Conservation (phyloP, 805 yeast genomes). For the Ogataea ramenticola region DNA sequence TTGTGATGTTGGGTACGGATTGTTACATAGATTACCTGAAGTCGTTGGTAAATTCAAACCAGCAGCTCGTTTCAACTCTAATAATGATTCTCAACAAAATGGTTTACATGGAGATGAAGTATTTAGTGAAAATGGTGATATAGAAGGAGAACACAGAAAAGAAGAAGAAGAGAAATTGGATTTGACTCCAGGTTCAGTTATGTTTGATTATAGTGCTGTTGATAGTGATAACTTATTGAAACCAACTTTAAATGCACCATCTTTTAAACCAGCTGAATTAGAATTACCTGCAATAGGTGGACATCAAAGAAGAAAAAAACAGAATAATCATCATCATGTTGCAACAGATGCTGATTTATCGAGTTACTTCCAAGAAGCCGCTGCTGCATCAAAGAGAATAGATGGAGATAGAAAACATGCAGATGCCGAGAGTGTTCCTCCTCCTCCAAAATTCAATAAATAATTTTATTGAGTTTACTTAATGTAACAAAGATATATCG, state of each 20-base stretch:
- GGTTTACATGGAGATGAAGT: conserved; percentile 9
- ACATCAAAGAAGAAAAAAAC: conserved; percentile 1
- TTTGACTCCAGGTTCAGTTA: conserved; percentile 11
- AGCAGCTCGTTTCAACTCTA: background rate
- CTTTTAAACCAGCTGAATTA: conserved; percentile 13
- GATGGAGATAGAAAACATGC: conserved; percentile 25
- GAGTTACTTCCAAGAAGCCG: conserved; percentile 34
- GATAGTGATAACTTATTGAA: background rate
- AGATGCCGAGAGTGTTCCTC: background rate
- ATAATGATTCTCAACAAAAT: conserved; percentile 7
- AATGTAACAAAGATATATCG: too few relatives aligned
- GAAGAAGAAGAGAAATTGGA: conserved; percentile 8
- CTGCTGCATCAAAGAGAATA: conserved; percentile 30
- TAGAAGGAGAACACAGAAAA: background rate
- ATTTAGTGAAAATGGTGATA: conserved; percentile 3
- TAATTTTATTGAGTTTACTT: background rate
- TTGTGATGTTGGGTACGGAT: conserved; percentile 92
- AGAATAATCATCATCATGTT: background rate
- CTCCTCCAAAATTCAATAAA: background rate
- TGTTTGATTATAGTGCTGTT: conserved; percentile 1
- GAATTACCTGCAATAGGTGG: conserved; percentile 14
- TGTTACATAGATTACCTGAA: conserved; percentile 77
- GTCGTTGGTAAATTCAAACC: conserved; percentile 39
- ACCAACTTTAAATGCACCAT: background rate
- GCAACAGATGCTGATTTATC: conserved; percentile 18